phyloP scores from a whole-genome alignment of 2,329 filamentous ascomycete genomes.

The Fusarium aywerte region DNA sequence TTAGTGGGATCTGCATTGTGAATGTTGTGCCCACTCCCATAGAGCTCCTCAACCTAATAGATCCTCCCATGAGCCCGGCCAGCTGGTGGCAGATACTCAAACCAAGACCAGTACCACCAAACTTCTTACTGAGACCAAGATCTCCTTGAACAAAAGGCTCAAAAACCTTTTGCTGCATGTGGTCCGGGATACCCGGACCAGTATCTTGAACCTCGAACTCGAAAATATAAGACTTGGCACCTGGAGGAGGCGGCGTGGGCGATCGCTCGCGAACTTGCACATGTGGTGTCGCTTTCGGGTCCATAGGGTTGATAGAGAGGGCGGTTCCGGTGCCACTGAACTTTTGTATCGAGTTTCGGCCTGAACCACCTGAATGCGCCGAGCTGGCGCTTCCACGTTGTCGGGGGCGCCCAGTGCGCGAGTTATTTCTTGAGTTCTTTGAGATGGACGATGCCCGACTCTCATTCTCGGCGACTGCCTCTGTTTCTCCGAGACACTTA shows the following conservation, averaged over 20 bases:
- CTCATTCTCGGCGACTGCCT: constrained; percentile 54
- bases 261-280: constrained; percentile 65
- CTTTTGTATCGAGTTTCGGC: constrained; percentile 35
- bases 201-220: constrained; percentile 92
- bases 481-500: constrained; percentile 73
- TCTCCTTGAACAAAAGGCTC: constrained; percentile 97
- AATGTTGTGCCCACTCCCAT: constrained; percentile 82
- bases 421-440: constrained; percentile 58
- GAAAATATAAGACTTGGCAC: constrained; percentile 76
- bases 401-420: constrained; percentile 55
- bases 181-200: constrained; percentile 83
- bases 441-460: constrained; percentile 66
- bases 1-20: constrained; percentile 83
- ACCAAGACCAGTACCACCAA: constrained; percentile 87
- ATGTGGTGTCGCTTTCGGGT: constrained; percentile 63
- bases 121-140: constrained; percentile 87
- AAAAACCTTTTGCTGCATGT: constrained; percentile 85
- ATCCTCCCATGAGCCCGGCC: constrained; percentile 83
- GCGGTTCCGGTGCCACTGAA: constrained; percentile 59
- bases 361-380: constrained; percentile 62
- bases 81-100: constrained; percentile 91
- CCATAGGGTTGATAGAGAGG: constrained; percentile 71
- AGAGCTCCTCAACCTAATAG: constrained; percentile 76
- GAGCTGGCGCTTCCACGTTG: constrained; percentile 61
- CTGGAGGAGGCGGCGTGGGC: constrained; percentile 68